Base-by-base conservation (phyloP, 2,329 filamentous ascomycete species). In the Drechslerella stenobrocha region DNA sequence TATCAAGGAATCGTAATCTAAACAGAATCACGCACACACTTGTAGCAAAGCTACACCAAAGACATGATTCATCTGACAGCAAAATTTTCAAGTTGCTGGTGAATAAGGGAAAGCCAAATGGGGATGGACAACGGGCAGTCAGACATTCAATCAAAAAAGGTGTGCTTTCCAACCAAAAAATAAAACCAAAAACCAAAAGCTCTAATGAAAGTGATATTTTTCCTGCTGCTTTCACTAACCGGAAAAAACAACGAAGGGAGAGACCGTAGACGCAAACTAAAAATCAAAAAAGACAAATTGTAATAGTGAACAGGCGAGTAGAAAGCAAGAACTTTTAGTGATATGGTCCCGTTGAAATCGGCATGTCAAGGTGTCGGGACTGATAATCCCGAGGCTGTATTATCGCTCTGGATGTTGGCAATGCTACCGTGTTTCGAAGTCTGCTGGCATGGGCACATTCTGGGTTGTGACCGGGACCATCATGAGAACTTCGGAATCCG, bases 291-390 rank as follows among this genome's bases (percentile, higher is more conserved):
- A 59, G 53, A 34, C 40, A 51, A 37, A 42, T 11, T 26, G 50
- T 13, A 60, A 51, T 48, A 56, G 30, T 44, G 34, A 56, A 52
- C 37, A 59, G 50, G 40, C 37, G 26, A 35, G 45, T 34, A 67
- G 63, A 60, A 67, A 67, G 63, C 63, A 60, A 67, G 45, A 67
- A 67, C 63, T 67, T 67, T 67, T 67, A 52, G 35, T 67, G 51
- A 67, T 67, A 55, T 50, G 60, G 63, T 67, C 63, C 63, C 63
- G 55, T 67, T 59, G 63, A 56, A 56, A 56, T 60, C 50, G 50
- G 63, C 45, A 45, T 60, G 55, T 60, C 55, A 67, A 56, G 44
- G 42, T 59, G 44, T 59, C 45, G 48, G 63, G 63, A 60, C 51
- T 24, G 55, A n/a, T 55, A 52, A 56, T 50, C 45, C 55, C 55